Conservation (phyloP, 2,329 filamentous ascomycete genomes). For the Penicillium sp. region DNA sequence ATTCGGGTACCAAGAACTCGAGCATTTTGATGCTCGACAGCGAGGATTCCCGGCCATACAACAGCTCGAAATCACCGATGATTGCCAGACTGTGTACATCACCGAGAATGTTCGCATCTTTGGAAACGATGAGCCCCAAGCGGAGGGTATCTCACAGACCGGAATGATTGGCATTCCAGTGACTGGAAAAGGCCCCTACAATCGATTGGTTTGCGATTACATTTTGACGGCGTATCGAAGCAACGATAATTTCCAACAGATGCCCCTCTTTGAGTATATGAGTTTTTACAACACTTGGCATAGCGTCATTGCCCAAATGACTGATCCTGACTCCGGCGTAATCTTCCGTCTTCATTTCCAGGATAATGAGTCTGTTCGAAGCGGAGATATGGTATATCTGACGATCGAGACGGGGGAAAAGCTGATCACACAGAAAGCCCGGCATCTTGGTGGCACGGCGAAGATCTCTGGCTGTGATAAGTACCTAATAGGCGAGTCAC, state of each 20-base stretch:
- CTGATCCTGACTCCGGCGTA: constrained; percentile 34
- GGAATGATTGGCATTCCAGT: constrained; percentile 58
- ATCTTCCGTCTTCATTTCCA: constrained; percentile 40
- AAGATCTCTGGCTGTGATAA: constrained; percentile 61
- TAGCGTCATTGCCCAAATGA: constrained; percentile 39
- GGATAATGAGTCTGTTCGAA: constrained; percentile 19
- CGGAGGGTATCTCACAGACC: constrained; percentile 33
- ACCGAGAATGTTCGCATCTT: constrained; percentile 57
- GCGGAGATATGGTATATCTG: constrained; percentile 26
- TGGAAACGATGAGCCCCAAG: constrained; percentile 34
- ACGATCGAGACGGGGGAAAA: constrained; percentile 32
- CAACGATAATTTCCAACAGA: constrained; percentile 41
- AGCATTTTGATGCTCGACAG: constrained; percentile 57
- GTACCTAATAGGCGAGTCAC: constrained; percentile 63
- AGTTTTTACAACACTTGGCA: constrained; percentile 35
- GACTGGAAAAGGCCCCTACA: constrained; percentile 49
- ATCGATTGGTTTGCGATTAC: constrained; percentile 30
- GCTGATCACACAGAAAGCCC: constrained; percentile 41
- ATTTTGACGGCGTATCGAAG: constrained; percentile 50
- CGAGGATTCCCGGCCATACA: constrained; percentile 53
- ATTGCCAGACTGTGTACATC: constrained; percentile 53
- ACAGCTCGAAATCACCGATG: constrained; percentile 54
- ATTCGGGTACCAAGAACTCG: constrained; percentile 55
- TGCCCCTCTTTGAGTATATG: neutral
- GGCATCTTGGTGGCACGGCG: constrained; percentile 54